Base-by-base conservation (phyloP, 345 rosid genomes). In the Xanthoceras sorbifolium region DNA sequence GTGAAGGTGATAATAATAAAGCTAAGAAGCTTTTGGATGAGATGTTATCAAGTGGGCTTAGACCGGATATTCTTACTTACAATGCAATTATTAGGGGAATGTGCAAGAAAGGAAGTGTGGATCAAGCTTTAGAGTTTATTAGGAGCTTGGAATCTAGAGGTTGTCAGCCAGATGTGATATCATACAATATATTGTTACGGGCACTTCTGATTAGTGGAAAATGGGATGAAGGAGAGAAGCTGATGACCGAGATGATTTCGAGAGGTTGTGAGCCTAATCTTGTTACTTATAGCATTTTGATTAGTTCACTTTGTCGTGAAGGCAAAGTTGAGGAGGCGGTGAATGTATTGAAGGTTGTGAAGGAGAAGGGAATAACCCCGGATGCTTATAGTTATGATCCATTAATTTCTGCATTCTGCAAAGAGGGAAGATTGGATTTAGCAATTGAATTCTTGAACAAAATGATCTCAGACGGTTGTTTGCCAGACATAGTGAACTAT, bases 341-440 rank as follows among this genome's bases (percentile, higher is more conserved):
- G 74, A 81, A 87, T 79, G 82, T 93, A 5, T 77, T 93, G 71
- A 86, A 76, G 84, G 77, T 74, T 46, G 90, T 89, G 88, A 84
- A 82, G 80, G 91, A 89, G 23, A 87, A 82, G 81, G 95, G 92
- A 10, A 72, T 90, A 66, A 85, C 84, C 1, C 94, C 94, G 0
- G 93, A 94, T 83, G 87, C 92, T 22, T 91, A 85, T 57, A 87
- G 97, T 76, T 94, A 93, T 28, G 93, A 94, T 69, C 98, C 98
- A 0, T 73, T 94, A 82, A 86, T 94, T 17, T 87, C 95, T n/a
- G 94, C 97, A 11, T 86, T 85, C 48, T 93, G 94, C 77, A 88
- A 86, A 83, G 91, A 87, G 64, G 90, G 94, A 42, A 91, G 84
- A 67, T 79, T 92, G 79, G 92, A 88, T 80, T 73, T 87, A 85